A percentile compares a stretch with the other conserved stretches of the same genome.
Evolutionary conservation across 164 flowering plant genomes (phyloP).

Genomic region (Nymphaea thermarum): DNA sequence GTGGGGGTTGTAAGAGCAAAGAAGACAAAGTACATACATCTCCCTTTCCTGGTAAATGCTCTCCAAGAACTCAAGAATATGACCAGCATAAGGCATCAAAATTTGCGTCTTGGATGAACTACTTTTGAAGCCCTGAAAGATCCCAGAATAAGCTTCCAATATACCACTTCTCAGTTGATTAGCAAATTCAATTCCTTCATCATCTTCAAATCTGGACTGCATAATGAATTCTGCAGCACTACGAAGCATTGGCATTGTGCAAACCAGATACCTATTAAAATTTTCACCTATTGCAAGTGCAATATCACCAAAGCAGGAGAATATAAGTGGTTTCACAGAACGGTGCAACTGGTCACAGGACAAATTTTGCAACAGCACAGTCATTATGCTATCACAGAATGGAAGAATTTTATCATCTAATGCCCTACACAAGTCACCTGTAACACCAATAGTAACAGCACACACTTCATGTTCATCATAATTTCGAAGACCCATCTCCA

Average conservation of each 20-base stretch:
- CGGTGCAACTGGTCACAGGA: slow-evolving; percentile 61
- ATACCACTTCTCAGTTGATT: slow-evolving; percentile 60
- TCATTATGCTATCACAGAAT: slow-evolving; percentile 66
- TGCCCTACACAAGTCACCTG: slow-evolving; percentile 60
- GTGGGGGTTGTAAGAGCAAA: slow-evolving; percentile 13
- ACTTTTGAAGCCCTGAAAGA: slow-evolving; percentile 65
- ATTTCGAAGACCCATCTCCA: slow-evolving; percentile 76
- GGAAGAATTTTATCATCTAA: slow-evolving; percentile 56
- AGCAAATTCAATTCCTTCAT: slow-evolving; percentile 49
- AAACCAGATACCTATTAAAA: slow-evolving; percentile 54
- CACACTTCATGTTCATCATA: slow-evolving; percentile 68
- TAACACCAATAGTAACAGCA: slow-evolving; percentile 65
- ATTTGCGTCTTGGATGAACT: slow-evolving; percentile 52
- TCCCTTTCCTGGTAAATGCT: slow-evolving; percentile 59
- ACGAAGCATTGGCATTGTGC: slow-evolving; percentile 66
- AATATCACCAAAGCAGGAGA: slow-evolving; percentile 68
- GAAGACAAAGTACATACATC: slow-evolving; percentile 40
- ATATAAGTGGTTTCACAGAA: slow-evolving; percentile 62
- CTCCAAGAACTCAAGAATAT: slow-evolving; percentile 59
- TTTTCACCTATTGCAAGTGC: slow-evolving; percentile 62
- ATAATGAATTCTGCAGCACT: slow-evolving; percentile 57
- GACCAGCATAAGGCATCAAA: slow-evolving; percentile 44
- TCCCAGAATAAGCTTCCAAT: slow-evolving; percentile 72
- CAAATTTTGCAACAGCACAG: slow-evolving; percentile 46
- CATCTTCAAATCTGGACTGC: slow-evolving; percentile 40